Evolutionary conservation across 163 green algal genomes (phyloP), one percentile per base, ranked within the genome.

Genomic region (Scenedesmus sp.): DNA sequence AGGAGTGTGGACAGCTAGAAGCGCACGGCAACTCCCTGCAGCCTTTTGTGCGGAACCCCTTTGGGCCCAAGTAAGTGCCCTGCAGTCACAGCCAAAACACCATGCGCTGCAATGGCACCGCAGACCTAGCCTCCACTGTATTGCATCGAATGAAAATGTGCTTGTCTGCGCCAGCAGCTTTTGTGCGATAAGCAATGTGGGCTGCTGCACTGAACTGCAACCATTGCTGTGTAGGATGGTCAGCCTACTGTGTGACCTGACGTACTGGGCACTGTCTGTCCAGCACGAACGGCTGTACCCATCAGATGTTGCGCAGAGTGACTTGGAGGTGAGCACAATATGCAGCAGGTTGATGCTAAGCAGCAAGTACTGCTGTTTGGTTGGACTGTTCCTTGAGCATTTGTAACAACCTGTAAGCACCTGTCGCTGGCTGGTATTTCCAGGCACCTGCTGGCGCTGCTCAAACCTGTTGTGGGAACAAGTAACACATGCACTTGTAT

Each of bases 231-330:
- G 51, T 49, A 89, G 89, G 83, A 20, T 87, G 26, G 83, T 92
- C 49, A 83, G 53, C 51, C 86, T 92, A 40, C 51, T 92, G 72
- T 61, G 56, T 46, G 89, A 92, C 73, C 73, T 92, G 10, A 81
- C 73, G 3, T 26, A 53, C 46, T 76, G 65, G 24, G 83, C 83
- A 20, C 51, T 92, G 49, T 1, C 16, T 18, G 51, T 59, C 30
- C 61, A 92, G 53, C 89, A 92, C 70, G 89, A 82, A 40, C 83
- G 51, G 9, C 44, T 92, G 72, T 90, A 56, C 22, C 83, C 89
- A 26, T 44, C 61, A 10, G 89, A 92, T 18, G 43, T 56, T 16
- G n/a, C 22, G 76, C 46, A 43, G 1, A 30, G 16, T 51, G 46
- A 79, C 26, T 1, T 90, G 6, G 6, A 43, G 85, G 85, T 83